Base-by-base conservation (phyloP, 441 rosid genomes). In the Sinapis alba region DNA sequence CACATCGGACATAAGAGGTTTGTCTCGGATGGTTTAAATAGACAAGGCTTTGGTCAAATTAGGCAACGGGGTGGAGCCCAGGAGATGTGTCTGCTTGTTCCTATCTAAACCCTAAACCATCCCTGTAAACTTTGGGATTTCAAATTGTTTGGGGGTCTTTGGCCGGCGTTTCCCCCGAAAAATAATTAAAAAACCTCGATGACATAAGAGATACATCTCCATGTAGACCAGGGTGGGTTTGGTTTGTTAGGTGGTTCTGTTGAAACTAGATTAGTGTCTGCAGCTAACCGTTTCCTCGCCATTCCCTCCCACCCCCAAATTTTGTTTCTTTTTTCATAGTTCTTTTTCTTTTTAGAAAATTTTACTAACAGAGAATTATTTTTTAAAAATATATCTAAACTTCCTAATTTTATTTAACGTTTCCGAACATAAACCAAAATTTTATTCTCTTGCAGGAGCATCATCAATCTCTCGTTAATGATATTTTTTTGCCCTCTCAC, bases 161-260 rank as follows among this genome's bases (percentile, higher is more conserved):
- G 62, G 78, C 78, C 78, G 73, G 63, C 78, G 73, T 75, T 75
- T 75, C 78, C 73, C 78, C 68, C 23, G 68, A 23, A 60, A 10
- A 15, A 59, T 7, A 74, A 32, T 23, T 0, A 50, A 59, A 32
- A 74, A 74, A 74, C 78, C 72, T 15, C 53, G 78, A 65, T 58
- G 78, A 19, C 30, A 28, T 74, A 32, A 74, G 78, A 47, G 73
- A 0, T 41, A 45, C 38, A 5, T 73, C 71, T 63, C 76, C 69
- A 23, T 4, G 13, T 28, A 23, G 15, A n/a, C n/a, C 11, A 18
- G 19, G 67, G 72, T 5, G 16, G 72, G 78, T 15, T 36, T 53
- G 72, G 78, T 11, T 74, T 26, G 72, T 58, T 36, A 66, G 78
- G 78, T 58, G 78, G 67, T 66, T 58, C 72, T 36, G 78, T 21